Conservation (phyloP, 306 rosid species). For the Quillaja saponaria region DNA sequence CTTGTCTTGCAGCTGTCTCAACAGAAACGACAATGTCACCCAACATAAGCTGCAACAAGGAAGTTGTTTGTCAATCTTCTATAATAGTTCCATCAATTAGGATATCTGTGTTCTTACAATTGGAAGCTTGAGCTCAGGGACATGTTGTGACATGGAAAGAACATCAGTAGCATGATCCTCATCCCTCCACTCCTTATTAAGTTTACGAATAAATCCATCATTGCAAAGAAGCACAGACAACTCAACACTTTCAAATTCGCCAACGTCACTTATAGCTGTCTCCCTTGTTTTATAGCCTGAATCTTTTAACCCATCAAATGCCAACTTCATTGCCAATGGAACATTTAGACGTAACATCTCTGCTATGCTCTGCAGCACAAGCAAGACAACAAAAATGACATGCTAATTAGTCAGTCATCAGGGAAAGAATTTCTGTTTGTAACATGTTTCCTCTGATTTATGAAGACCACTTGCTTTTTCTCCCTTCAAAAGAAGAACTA, state of each 20-base stretch:
- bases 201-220: conserved; percentile 71
- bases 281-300: conserved; percentile 67
- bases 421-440: too few relatives aligned
- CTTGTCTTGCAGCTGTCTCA: conserved; percentile 92
- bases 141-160: conserved; percentile 81
- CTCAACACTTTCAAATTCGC: conserved; percentile 72
- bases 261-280: conserved; percentile 62
- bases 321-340: conserved; percentile 75
- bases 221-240: conserved; percentile 78
- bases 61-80: conserved; percentile 30
- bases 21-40: conserved; percentile 86
- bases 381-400: too few relatives aligned
- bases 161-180: conserved; percentile 88
- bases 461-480: too few relatives aligned
- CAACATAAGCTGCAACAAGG: conserved; percentile 74
- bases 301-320: conserved; percentile 66
- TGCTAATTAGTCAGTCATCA: too few relatives aligned
- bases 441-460: too few relatives aligned
- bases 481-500: too few relatives aligned
- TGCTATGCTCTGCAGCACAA: conserved; percentile 56
- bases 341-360: conserved; percentile 79
- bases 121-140: conserved; percentile 71
- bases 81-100: conserved; percentile 25
- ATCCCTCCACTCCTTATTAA: conserved; percentile 90
- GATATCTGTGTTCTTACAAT: conserved; percentile 52